phyloP scores from a whole-genome alignment of 352 stramenopile genomes.

The Thraustochytrium striatum region DNA sequence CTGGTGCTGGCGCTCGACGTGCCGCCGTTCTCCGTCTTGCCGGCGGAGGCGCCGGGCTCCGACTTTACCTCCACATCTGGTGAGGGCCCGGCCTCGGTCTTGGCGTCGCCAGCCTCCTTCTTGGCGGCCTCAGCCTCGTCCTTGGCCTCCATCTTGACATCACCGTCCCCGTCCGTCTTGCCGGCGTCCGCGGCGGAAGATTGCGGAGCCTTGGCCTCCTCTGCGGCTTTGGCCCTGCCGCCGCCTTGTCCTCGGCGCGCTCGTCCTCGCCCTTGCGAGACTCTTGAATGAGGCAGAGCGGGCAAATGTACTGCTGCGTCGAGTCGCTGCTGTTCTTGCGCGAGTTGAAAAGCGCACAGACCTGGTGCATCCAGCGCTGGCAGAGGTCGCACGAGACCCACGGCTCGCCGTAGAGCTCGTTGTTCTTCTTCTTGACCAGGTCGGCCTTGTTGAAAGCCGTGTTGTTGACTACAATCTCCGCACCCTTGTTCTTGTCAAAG shows the following conservation, averaged over 20 bases:
- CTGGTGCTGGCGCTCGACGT: background rate
- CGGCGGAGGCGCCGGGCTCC: background rate
- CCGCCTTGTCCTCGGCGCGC: background rate
- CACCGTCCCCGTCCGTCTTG: too few relatives aligned
- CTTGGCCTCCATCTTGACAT: too few relatives aligned
- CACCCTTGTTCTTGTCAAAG: constrained; percentile 56
- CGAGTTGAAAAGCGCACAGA: constrained; percentile 98
- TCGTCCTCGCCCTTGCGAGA: constrained; percentile 13
- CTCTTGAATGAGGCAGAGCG: constrained; percentile 37
- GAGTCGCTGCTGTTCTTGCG: constrained; percentile 75
- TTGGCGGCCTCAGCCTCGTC: background rate
- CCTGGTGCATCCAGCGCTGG: constrained; percentile 97
- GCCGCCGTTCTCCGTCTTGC: background rate
- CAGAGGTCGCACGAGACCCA: constrained; percentile 98
- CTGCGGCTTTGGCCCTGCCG: too few relatives aligned
- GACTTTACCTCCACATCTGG: background rate
- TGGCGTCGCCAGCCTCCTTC: background rate
- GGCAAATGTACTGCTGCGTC: constrained; percentile 38
- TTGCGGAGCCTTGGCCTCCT: too few relatives aligned
- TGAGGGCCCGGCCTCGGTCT: background rate
- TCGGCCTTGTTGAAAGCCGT: constrained; percentile 84
- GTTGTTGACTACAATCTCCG: constrained; percentile 71
- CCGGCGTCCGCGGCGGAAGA: too few relatives aligned
- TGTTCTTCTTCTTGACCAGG: constrained; percentile 95
- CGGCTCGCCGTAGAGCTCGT: constrained; percentile 88